Evolutionary conservation across 75 land plant species (phyloP), one percentile per base, ranked within the genome.

Genomic region (Cupressus sempervirens): DNA sequence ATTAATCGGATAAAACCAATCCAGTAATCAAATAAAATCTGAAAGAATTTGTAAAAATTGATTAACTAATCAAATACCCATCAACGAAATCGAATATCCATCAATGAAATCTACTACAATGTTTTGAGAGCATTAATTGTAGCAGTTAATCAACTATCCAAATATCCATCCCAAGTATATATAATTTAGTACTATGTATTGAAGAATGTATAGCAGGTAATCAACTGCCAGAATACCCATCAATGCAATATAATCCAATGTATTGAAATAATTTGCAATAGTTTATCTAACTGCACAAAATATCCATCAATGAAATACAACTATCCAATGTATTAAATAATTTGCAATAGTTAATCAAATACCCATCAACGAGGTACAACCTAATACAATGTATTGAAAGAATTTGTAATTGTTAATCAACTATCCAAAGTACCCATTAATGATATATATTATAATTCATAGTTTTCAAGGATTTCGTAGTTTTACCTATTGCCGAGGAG

Each of bases 401-500:
- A 72, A 30, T 30, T 5, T 72, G 74, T 72, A 72, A 30, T 32
- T 12, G 74, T 2, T 32, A 30, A 72, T 30, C 74, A 72, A 32
- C 14, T 30, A 2, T 14, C 11, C 74, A 72, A n/a, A 72, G 13
- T 11, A 72, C 32, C 74, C 68, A 65, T 65, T 65, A 6, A 4
- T 65, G 4, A 65, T 65, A 50, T 7, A 65, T 23, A 65, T 32
- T 29, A 30, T 67, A 67, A 7, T 23, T 0, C 9, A 3, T 70
- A n/a, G 6, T 11, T 70, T 70, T 70, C 12, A 29, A 72, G 35
- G 3, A 3, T 11, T 32, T 32, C 11, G 13, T 8, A 32, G 32
- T 9, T 72, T 11, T 72, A 83, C 83, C 83, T 80, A 81, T 84
- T 84, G 36, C 45, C 84, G 11, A 74, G 29, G 9, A 35, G 81